These are phyloP conservation scores for Nannizziopsis arthrosporioides DNA, from an alignment of 2,329 filamentous ascomycete species.

Conservation along the genomic window DNA sequence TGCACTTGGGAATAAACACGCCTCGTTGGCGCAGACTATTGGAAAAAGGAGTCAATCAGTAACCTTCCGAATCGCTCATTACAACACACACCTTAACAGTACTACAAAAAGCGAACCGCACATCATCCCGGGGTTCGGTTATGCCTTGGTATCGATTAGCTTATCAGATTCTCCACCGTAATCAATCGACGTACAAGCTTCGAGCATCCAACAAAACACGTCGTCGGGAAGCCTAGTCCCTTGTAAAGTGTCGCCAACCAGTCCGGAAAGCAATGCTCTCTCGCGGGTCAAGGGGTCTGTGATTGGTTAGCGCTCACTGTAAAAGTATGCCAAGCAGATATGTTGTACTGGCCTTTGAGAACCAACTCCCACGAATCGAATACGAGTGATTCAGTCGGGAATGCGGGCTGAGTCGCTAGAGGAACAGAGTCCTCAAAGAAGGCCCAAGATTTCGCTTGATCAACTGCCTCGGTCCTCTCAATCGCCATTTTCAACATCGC, in stretches of 20 bases:
- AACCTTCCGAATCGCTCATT: neutral
- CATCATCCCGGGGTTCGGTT: conserved; percentile 42
- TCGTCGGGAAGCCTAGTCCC: conserved; percentile 47
- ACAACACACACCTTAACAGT: conserved; percentile 39
- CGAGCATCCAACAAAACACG: conserved; percentile 52
- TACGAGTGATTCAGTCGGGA: conserved; percentile 26
- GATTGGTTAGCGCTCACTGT: conserved; percentile 4
- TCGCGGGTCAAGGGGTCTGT: conserved; percentile 41
- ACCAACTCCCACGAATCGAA: conserved; percentile 22
- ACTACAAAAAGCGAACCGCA: conserved; percentile 51
- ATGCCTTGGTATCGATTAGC: conserved; percentile 32
- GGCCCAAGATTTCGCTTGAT: conserved; percentile 43
- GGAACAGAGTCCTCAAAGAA: conserved; percentile 40
- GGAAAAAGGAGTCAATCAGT: conserved; percentile 12
- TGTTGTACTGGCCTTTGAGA: conserved; percentile 24
- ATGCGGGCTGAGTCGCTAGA: conserved; percentile 20
- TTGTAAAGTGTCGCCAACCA: conserved; percentile 45
- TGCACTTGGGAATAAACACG: conserved; percentile 30
- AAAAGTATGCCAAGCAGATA: neutral
- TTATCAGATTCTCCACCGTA: neutral
- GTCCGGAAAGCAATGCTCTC: conserved; percentile 51
- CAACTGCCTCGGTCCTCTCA: conserved; percentile 48
- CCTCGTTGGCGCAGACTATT: conserved; percentile 21
- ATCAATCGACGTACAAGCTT: conserved; percentile 22
- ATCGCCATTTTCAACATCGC: conserved; percentile 47